Evolutionary conservation across 2,329 filamentous ascomycete species (phyloP), one percentile per base, ranked within the genome.

Genomic region (Neofusicoccum cordaticola): DNA sequence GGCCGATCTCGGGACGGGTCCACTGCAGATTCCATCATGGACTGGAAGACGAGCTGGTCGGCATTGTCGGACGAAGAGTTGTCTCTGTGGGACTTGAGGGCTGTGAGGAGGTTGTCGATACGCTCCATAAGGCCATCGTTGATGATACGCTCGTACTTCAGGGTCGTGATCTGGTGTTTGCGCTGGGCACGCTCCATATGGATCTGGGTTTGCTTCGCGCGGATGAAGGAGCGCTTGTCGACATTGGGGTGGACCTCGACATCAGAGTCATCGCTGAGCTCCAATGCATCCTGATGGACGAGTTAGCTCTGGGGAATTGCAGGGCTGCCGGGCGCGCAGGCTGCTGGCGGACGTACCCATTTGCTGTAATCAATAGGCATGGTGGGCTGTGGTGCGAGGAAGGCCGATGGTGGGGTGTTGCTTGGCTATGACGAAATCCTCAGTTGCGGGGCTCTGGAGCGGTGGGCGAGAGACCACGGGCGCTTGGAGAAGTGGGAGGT

Each of bases 241-340:
- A 99, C 95, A 76, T 99, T 99, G 66, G 95, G 95, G 79, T 99
- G 95, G 60, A 98, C 95, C 81, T 99, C 95, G 72, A 99, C 89
- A 74, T 99, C 95, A 60, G 93, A 97, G 80, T 99, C 95, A 79
- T 99, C 95, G 74, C 92, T 97, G 75, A 99, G 88, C 87, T 99
- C 95, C 74, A 99, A 86, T 66, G 90, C 89, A 77, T 98, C 91
- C 89, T 91, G 22, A 31, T 31, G 5, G 27, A 7, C 4, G 34
- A 62, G 39, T 37, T n/a, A 34, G 13, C 27, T 57, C 37, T 39
- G 11, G 39, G 9, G 6, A 7, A 31, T 31, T 31, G 27, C 27
- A 31, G 6, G 27, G 27, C 27, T 31, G 27, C 27, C 27, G 3
- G 27, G 1, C 4, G 37, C 37, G 42, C 7, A 8, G n/a, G 17